These are phyloP conservation scores for Leersia perrieri DNA, from an alignment of 176 grass and related monocot genomes.

Conservation along the genomic window DNA sequence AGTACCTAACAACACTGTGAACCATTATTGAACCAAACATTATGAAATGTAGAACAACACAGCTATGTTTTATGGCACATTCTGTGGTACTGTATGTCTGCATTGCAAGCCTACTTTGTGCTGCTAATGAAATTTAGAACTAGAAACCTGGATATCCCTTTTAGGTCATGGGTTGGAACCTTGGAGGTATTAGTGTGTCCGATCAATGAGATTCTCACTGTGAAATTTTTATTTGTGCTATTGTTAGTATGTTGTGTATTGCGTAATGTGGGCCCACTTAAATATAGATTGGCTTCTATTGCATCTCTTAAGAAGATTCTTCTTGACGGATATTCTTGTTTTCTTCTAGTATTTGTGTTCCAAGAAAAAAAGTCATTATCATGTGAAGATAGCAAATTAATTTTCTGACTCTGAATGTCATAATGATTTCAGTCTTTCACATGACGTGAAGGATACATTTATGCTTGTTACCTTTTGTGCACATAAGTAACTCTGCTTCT, in stretches of 20 bases:
- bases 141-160: slow-evolving; percentile 4
- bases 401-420: background rate
- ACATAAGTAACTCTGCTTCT: slow-evolving; percentile 11
- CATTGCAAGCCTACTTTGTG: no score
- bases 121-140: background rate
- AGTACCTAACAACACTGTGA: no score
- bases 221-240: background rate
- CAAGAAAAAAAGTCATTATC: background rate
- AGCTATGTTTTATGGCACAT: background rate
- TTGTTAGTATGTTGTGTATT: background rate
- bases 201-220: background rate
- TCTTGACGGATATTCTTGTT: background rate
- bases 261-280: slow-evolving; percentile 5
- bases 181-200: background rate
- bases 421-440: background rate
- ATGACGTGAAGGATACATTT: background rate
- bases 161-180: background rate
- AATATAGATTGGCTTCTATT: background rate
- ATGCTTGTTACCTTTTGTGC: background rate
- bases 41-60: no score
- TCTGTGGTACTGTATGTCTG: no score
- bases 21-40: background rate
- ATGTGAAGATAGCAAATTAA: background rate
- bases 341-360: background rate
- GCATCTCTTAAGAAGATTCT: background rate